These are phyloP conservation scores for Diaporthe amygdali DNA, from an alignment of 2,329 filamentous ascomycete genomes.

Conservation along the genomic window DNA sequence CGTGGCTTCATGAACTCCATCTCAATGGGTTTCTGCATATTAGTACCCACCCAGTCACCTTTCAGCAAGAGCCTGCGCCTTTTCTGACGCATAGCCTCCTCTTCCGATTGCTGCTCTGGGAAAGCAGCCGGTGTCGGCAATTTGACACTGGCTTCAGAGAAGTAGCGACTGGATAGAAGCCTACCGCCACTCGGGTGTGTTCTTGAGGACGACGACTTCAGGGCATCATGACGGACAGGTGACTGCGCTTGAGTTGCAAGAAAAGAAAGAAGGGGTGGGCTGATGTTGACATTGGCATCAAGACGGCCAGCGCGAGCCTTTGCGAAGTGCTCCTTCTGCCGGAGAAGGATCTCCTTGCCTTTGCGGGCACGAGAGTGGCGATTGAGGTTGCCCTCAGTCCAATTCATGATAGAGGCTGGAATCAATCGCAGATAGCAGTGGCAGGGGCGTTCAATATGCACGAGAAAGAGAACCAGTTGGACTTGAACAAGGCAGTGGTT, in stretches of 20 bases:
- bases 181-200: constrained; percentile 13
- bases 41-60: constrained; percentile 41
- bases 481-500: neutral
- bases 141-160: neutral
- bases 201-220: constrained; percentile 21
- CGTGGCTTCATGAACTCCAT: constrained; percentile 32
- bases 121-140: neutral
- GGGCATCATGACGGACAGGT: constrained; percentile 12
- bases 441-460: neutral
- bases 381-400: constrained; percentile 53
- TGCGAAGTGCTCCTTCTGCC: constrained; percentile 54
- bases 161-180: constrained; percentile 13
- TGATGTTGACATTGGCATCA: constrained; percentile 34
- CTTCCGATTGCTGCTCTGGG: neutral
- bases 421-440: neutral
- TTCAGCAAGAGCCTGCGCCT: constrained; percentile 36
- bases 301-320: constrained; percentile 42
- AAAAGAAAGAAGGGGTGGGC: constrained; percentile 39
- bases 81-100: constrained; percentile 30
- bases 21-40: constrained; percentile 38
- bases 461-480: neutral
- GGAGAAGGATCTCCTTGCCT: constrained; percentile 40
- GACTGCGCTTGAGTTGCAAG: constrained; percentile 20
- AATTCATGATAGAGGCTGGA: constrained; percentile 47
- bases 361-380: constrained; percentile 44